Conservation (phyloP, 371 early-diverging fungal species). For the Mucor plumbeus region DNA sequence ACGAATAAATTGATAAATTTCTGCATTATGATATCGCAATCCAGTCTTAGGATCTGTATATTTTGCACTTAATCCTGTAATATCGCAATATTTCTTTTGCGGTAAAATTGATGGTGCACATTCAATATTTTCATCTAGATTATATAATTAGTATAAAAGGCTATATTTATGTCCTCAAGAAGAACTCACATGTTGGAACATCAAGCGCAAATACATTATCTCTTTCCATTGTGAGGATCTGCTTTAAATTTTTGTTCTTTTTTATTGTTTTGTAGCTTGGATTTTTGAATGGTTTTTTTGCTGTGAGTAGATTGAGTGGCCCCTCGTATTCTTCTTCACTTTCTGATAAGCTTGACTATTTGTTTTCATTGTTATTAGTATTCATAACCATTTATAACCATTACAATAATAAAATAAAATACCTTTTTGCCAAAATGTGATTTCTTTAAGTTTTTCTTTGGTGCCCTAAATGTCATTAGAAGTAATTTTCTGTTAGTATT, state of each 20-base stretch:
- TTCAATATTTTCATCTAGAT: conserved; percentile 79
- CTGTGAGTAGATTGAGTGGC: conserved; percentile 38
- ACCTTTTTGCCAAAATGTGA: conserved; percentile 26
- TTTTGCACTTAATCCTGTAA: conserved; percentile 83
- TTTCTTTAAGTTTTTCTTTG: conserved; percentile 20
- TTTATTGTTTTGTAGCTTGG: conserved; percentile 64
- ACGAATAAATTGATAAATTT: conserved; percentile 82
- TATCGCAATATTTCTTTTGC: conserved; percentile 90
- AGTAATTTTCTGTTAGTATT: not conserved
- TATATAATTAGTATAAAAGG: not conserved
- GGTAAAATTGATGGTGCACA: conserved; percentile 85
- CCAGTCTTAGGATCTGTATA: conserved; percentile 92
- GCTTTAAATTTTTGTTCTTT: conserved; percentile 80
- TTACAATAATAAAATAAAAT: not conserved
- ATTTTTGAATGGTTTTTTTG: conserved; percentile 74
- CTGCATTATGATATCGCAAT: conserved; percentile 81
- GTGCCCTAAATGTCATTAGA: conserved; percentile 13
- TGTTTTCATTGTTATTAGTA: not conserved
- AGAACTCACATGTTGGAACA: conserved; percentile 73
- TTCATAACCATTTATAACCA: too few species aligned
- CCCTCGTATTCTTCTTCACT: conserved; percentile 33
- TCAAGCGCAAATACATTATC: conserved; percentile 63
- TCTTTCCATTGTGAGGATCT: conserved; percentile 77
- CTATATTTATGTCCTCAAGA: not conserved
- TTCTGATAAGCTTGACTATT: conserved; percentile 15